Evolutionary conservation across 2,329 filamentous ascomycete species (phyloP), one percentile per base, ranked within the genome.

Genomic region (Pseudogymnoascus sp.): DNA sequence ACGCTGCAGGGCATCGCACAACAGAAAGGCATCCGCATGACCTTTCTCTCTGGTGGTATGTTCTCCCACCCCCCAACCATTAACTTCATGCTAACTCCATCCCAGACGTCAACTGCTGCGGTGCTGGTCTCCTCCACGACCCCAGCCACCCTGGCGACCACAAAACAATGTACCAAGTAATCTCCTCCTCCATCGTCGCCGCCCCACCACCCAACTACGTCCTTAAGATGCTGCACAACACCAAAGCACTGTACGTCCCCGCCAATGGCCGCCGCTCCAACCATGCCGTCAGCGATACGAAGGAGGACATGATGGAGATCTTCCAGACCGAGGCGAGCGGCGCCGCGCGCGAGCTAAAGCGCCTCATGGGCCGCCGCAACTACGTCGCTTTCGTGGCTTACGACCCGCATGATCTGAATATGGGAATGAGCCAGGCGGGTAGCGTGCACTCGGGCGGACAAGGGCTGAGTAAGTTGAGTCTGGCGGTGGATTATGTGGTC

Each of bases 271-370:
- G 86, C 67, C 79, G 84, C 65, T 86, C 88, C 0, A 88, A 81
- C 1, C 84, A 91, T 64, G 83, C 87, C 66, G 82, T 89, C 1
- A 89, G 87, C 1, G 94, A 99, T 73, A 99, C 94, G 54, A 97
- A 99, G 75, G 94, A 99, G 74, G 94, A 99, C 76, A 99, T 99
- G 94, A 96, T 99, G 89, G 94, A 99, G 78, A 95, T 99, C 67
- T 99, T 99, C 82, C 91, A 94, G 70, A 90, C 88, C 6, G 94
- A 99, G 69, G 91, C 94, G 13, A 90, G 87, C 60, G 93, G 94
- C n/a, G 79, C 84, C 36, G 80, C 86, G 0, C 82, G 92, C 54
- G 93, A 97, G 74, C 81, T 92, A 71, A 92, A 92, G 77, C 89
- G 93, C 71, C 82, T 99, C 59, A 99, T 99, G 92, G 91, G 88